Evolutionary conservation across 208 protist genomes (phyloP), one percentile per base, ranked within the genome.

Genomic region (Jaenimonas drosophilae): DNA sequence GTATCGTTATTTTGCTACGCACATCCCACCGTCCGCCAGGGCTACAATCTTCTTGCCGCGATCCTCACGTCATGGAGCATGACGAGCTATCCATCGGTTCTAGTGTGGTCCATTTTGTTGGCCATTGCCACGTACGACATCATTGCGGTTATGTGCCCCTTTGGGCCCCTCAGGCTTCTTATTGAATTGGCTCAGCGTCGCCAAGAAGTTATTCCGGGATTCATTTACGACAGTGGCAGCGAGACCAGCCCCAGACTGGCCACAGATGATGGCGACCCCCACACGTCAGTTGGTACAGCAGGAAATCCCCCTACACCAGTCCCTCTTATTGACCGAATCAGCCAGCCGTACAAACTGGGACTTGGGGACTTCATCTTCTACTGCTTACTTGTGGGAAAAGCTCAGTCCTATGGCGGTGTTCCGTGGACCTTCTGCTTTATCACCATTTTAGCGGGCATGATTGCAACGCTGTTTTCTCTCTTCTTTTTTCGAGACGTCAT

Each of bases 281-380:
- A n/a, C 30, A 34, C 30, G 30, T 34, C 11, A 17, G 0, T 5
- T 16, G 25, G 12, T 14, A 9, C 32, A 50, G 17, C 37, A 42
- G 17, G 9, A 20, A 3, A 32, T 58, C 12, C 19, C 30, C 19
- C 41, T 25, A 5, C 4, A 5, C 17, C 38, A 46, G 31, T 26
- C 26, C 29, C 49, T 23, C 34, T 39, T 16, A 33, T 48, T 37
- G 36, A 46, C 23, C 7, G 42, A 9, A 43, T 21, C 7, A 21
- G 23, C n/a, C 32, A 49, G 2, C 72, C 78, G 4, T 80, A 87
- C 59, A 76, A 89, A 50, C 63, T 94, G 0, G 86, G 86, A 3
- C 49, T 94, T 7, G 86, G 86, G 9, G 86, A 94, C 51, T 91
- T 94, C 41, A 75, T 89, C 24, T 94, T 94, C 63, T 94, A 89